These are phyloP conservation scores for Podospora fimiseda DNA, from an alignment of 495 filamentous ascomycete species.

Conservation along the genomic window DNA sequence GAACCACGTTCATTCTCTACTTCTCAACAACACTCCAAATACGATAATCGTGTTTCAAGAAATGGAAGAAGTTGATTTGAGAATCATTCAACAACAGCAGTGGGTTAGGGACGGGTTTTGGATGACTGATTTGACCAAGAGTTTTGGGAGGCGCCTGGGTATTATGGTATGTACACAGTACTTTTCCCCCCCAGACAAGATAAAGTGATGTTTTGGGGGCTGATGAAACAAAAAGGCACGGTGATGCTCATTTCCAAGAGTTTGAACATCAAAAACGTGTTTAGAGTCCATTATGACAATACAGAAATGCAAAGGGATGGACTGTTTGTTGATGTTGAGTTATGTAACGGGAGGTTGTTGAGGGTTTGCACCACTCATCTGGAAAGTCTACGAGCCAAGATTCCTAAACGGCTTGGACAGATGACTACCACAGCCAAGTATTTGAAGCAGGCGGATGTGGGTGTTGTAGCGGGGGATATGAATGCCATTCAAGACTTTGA, in stretches of 20 bases:
- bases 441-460: slow-evolving; percentile 24
- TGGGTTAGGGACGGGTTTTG: slow-evolving; percentile 43
- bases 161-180: slow-evolving; percentile 26
- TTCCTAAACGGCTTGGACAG: slow-evolving; percentile 40
- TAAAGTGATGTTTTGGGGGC: background rate
- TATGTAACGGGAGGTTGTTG: slow-evolving; percentile 21
- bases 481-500: slow-evolving; percentile 53
- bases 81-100: slow-evolving; percentile 25
- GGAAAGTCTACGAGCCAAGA: slow-evolving; percentile 40
- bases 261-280: slow-evolving; percentile 33
- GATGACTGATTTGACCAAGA: slow-evolving; percentile 38
- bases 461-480: slow-evolving; percentile 41
- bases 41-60: slow-evolving; percentile 51
- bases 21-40: slow-evolving; percentile 14
- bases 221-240: slow-evolving; percentile 39
- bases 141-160: slow-evolving; percentile 9
- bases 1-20: slow-evolving; percentile 29
- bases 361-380: slow-evolving; percentile 51
- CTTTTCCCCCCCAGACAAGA: background rate
- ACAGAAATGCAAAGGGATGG: slow-evolving; percentile 45
- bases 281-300: slow-evolving; percentile 38
- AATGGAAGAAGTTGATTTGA: slow-evolving; percentile 38
- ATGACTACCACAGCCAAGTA: slow-evolving; percentile 31
- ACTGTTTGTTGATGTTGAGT: slow-evolving; percentile 43
- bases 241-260: slow-evolving; percentile 44